Evolutionary conservation across 129 eudicot species (phyloP).

Genomic region (Pittosporum tobira): DNA sequence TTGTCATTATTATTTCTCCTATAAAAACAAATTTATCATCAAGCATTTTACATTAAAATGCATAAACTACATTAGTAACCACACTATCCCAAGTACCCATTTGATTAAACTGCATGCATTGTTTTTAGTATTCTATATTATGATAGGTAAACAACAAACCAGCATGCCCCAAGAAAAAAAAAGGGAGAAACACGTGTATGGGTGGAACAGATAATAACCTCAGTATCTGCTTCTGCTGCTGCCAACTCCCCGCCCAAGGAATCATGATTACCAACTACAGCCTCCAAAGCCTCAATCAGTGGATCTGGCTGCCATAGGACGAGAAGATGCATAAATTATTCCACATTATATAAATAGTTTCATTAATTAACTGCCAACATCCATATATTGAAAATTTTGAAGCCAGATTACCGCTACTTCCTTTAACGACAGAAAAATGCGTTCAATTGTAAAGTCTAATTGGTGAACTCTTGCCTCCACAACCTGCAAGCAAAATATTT

Average conservation of each 20-base stretch:
- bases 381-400: background rate
- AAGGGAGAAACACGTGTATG: background rate
- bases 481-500: conserved; percentile 35
- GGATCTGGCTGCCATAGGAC: conserved; percentile 84
- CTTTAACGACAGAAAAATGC: conserved; percentile 73
- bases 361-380: background rate
- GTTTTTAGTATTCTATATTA: too few species aligned
- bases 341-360: background rate
- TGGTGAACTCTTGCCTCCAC: conserved; percentile 86
- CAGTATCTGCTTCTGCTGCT: conserved; percentile 47
- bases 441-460: conserved; percentile 72
- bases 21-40: too few species aligned
- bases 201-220: conserved; percentile 39
- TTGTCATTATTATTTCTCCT: too few species aligned
- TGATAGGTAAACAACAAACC: too few species aligned
- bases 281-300: conserved; percentile 56
- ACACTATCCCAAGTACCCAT: background rate
- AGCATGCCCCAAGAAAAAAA: background rate
- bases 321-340: conserved; percentile 4
- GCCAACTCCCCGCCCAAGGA: conserved; percentile 31
- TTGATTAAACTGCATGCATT: background rate
- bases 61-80: background rate
- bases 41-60: too few species aligned
- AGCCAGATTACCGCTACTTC: conserved; percentile 58
- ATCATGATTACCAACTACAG: conserved; percentile 44